Conservation (phyloP, 805 yeast genomes). For the Wickerhamomyces bisporus region DNA sequence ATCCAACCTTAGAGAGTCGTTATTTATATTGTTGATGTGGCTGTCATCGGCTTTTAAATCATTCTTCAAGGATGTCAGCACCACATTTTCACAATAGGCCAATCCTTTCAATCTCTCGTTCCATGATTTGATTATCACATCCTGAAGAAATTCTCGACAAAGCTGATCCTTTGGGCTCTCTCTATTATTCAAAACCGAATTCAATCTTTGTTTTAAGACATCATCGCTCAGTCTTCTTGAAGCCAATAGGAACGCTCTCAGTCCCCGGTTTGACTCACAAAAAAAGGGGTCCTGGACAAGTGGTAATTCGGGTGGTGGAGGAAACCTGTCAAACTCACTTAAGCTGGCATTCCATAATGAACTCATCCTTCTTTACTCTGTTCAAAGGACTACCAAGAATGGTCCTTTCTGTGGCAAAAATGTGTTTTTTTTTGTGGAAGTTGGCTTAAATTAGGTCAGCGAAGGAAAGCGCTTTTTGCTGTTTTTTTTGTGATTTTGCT, state of each 20-base stretch:
- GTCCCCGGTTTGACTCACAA: slow-evolving; percentile 31
- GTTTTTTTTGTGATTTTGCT: not conserved
- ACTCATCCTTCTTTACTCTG: not conserved
- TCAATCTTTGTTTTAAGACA: slow-evolving; percentile 37
- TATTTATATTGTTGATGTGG: slow-evolving; percentile 16
- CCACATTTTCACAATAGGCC: slow-evolving; percentile 34
- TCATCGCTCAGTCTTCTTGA: slow-evolving; percentile 41
- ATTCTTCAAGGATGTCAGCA: slow-evolving; percentile 18
- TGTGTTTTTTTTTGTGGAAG: not conserved
- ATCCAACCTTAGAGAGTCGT: slow-evolving; percentile 34
- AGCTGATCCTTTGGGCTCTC: slow-evolving; percentile 13
- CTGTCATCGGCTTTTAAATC: slow-evolving; percentile 25
- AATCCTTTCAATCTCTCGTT: slow-evolving; percentile 34
- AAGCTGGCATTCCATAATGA: slow-evolving; percentile 17
- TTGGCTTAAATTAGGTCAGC: not conserved
- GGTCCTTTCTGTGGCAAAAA: not conserved
- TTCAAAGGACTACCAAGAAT: too few relatives aligned
- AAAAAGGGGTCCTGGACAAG: slow-evolving; percentile 17
- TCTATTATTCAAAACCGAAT: slow-evolving; percentile 30
- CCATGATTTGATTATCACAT: slow-evolving; percentile 44
- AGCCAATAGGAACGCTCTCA: slow-evolving; percentile 30
- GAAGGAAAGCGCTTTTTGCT: not conserved
- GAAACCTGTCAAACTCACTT: slow-evolving; percentile 17
- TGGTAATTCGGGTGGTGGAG: slow-evolving; percentile 20
- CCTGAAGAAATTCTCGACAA: slow-evolving; percentile 32